Base-by-base conservation (phyloP, 2,329 filamentous ascomycete genomes). In the Bipolaris victoriae region DNA sequence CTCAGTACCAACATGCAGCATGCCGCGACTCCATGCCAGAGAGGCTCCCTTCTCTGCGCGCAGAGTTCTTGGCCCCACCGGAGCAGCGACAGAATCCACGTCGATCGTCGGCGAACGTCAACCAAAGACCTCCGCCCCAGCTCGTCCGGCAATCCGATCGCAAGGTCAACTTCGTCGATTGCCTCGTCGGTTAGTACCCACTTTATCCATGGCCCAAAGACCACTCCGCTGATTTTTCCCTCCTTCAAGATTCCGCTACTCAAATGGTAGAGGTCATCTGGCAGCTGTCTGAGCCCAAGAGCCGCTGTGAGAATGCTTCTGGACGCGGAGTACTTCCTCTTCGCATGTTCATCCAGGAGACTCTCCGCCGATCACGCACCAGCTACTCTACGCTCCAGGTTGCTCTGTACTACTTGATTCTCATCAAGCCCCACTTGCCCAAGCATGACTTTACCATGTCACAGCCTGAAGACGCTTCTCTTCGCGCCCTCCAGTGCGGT, bases 311-410 rank as follows among this genome's bases (percentile, higher is more conserved):
- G 73, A 81, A 85, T 56, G 72, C 76, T 60, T 79, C 80, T 63
- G 88, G 84, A 73, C 91, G 90, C 75, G 87, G 90, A 50, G 90
- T 97, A 60, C 82, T 99, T 65, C 93, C 94, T 58, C 83, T 99
- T 70, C 90, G 93, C 66, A 96, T 90, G 52, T 99, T 98, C 76
- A 98, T 99, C 70, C 93, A 98, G 79, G 95, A 98, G 83, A 98
- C 95, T 18, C 83, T 99, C 65, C 90, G 93, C 68, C 88, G 95
- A 69, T 99, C 95, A 59, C 89, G 94, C 70, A 97, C 95, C 41
- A 97, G 93, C 80, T 99, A 97, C 80, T 98, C 94, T 57, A 99
- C 95, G 29, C 82, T 99, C 52, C 95, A 98, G 79, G 95, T 99
- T 59, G 94, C 95, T 24, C 83, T 99, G 61, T 99, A 97, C 78